Base-by-base conservation (phyloP, 2,329 filamentous ascomycete species). In the Juglanconis oblonga region DNA sequence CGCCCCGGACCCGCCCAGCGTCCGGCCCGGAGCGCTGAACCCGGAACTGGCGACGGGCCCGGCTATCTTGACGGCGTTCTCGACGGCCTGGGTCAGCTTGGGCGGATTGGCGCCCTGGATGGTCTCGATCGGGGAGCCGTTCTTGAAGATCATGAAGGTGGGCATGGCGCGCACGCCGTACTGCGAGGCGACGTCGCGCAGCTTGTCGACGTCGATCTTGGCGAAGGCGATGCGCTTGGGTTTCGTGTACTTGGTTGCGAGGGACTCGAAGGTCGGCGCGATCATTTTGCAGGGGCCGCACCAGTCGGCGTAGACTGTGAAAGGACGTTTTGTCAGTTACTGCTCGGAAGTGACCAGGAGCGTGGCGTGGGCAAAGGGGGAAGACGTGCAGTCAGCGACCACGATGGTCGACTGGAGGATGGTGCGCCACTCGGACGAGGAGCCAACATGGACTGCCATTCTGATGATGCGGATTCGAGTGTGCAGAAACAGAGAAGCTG, bases 221-320 rank as follows among this genome's bases (percentile, higher is more conserved):
- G 87, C 87, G 73, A 98, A 99, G 51, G 91, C 90, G 69, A 98
- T 89, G 71, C 87, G 87, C 70, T 89, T 88, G 14, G 92, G 88
- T 66, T 92, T 87, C 52, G 92, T 87, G 70, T 95, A 86, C 73
- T 94, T 89, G 61, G 83, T 81, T 52, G 92, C 86, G 61, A 98
- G 87, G 68, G 88, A 86, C 71, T 97, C 91, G 75, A 96, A 98
- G 59, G 90, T 85, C 24, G 94, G 94, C 53, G 91, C 91, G 66
- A 98, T 96, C 72, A 89, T 85, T 78, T 96, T 96, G 84, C 93
- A 97, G 70, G 94, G 92, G 59, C 89, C 90, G 74, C 92, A 98
- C 91, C 92, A 97, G 77, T 96, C 90, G 74, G 94, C 94, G 72
- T 95, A 96, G 82, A 97, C 92, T 96, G 68, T 53, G 54, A 44